Conservation (phyloP, 2,329 filamentous ascomycete genomes). For the Exophiala dermatitidis region DNA sequence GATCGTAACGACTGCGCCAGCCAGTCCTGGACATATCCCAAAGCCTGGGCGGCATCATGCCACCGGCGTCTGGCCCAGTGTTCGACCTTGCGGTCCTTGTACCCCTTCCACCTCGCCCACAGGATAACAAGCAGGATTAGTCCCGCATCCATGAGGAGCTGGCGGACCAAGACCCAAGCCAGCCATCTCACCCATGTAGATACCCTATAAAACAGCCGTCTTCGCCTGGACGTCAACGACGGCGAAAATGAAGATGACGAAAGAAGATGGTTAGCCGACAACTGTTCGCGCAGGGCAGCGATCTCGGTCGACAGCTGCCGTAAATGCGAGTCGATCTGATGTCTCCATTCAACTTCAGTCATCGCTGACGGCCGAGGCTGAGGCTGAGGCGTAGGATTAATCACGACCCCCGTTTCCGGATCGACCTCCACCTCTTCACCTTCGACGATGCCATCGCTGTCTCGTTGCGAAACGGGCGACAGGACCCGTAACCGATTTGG, state of each 20-base stretch:
- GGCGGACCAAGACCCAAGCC: constrained; percentile 62
- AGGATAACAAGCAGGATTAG: constrained; percentile 38
- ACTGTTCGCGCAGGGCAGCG: constrained; percentile 83
- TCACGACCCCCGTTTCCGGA: constrained; percentile 25
- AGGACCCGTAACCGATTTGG: constrained; percentile 59
- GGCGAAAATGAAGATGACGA: constrained; percentile 29
- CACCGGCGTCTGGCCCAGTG: constrained; percentile 23
- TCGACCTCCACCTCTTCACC: constrained; percentile 29
- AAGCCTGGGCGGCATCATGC: constrained; percentile 10
- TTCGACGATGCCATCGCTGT: constrained; percentile 43
- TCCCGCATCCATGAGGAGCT: constrained; percentile 64
- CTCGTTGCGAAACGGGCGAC: constrained; percentile 69
- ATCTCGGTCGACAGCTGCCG: constrained; percentile 89
- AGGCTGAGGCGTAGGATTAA: constrained; percentile 27
- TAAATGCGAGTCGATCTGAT: constrained; percentile 69
- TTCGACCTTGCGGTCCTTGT: constrained; percentile 37
- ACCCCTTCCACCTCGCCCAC: constrained; percentile 37
- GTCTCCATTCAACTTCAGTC: constrained; percentile 14
- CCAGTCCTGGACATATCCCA: constrained; percentile 9
- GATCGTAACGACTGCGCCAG: constrained; percentile 5
- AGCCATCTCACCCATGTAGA: constrained; percentile 65
- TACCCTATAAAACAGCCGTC: constrained; percentile 53
- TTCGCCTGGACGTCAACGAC: constrained; percentile 15
- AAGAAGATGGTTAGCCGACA: constrained; percentile 64
- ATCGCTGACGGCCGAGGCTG: background rate